Evolutionary conservation across 164 flowering plant genomes (phyloP), one percentile per base, ranked within the genome.

Genomic region (Magnolia sinica): DNA sequence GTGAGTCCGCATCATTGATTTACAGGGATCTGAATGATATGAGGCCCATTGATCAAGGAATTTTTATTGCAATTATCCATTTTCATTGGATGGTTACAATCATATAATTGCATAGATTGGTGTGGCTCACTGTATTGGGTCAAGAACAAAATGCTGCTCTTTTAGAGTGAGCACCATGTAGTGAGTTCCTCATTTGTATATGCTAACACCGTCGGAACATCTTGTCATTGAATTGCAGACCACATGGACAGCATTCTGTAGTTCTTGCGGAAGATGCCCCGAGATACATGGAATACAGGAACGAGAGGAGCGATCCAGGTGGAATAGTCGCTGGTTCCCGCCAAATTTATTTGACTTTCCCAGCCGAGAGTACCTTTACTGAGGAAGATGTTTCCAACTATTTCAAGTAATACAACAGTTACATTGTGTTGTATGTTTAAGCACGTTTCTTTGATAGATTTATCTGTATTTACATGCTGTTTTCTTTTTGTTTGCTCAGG

Each of bases 341-440:
- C n/a, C 99, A 96, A 81, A 92, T 96, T 71, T 96, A 93, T 81
- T 76, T 94, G 13, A 96, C 99, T 37, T 96, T 94, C 74, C 97
- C 97, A 2, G 92, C 97, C n/a, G 98, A 96, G 71, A 93, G 98
- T 88, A 89, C 91, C 23, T 96, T 96, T 59, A 76, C 91, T 0
- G 98, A 94, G 80, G 92, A 92, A 72, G 99, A 94, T 75, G 99
- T 94, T 29, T 86, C 94, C 14, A 81, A 88, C 79, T 92, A 96
- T 78, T 96, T 96, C 82, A 87, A 65, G 99, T 91, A 87, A 80
- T 3, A 67, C 16, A 1, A 24, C 78, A 7, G 64, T 2, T 63
- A 59, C 50, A 18, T n/a, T 58, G 16, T 58, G 22, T 51, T 50
- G 37, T 20, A n/a, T n/a, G 31, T 49, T 24, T 5, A 75, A 37